phyloP scores from a whole-genome alignment of 768 basidiomycete genomes.

The Pisolithus sp. region DNA sequence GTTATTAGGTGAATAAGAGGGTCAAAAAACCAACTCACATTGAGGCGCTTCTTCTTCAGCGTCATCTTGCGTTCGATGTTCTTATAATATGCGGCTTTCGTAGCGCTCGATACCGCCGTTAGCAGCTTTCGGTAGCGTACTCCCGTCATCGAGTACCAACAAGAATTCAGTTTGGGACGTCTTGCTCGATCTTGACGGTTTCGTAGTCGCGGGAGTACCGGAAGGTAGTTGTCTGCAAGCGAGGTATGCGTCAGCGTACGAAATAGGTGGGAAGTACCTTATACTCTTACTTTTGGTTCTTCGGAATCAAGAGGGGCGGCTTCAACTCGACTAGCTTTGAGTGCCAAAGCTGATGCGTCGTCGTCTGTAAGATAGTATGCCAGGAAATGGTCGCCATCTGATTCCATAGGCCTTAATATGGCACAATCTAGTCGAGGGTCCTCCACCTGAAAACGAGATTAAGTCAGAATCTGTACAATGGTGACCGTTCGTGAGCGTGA shows the following conservation, averaged over 20 bases:
- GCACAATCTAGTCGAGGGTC: constrained; percentile 83
- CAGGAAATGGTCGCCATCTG: constrained; percentile 83
- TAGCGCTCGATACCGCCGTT: constrained; percentile 32
- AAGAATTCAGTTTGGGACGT: constrained; percentile 81
- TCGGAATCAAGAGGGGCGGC: constrained; percentile 40
- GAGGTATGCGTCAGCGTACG: background rate
- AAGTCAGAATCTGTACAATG: background rate
- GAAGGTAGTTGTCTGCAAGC: constrained; percentile 57
- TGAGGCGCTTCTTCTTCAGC: constrained; percentile 76
- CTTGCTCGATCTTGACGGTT: constrained; percentile 80
- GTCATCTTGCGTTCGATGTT: constrained; percentile 85
- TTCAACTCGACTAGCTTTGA: constrained; percentile 51
- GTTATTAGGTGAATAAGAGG: background rate
- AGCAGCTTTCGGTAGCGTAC: constrained; percentile 30
- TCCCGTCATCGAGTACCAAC: constrained; percentile 64
- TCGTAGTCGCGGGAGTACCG: constrained; percentile 81
- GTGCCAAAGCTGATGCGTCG: constrained; percentile 60
- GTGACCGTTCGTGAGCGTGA: background rate
- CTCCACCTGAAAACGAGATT: constrained; percentile 40
- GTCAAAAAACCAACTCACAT: constrained; percentile 43
- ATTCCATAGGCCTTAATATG: constrained; percentile 80
- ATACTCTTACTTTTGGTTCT: constrained; percentile 47
- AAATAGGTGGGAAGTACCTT: background rate
- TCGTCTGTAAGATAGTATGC: constrained; percentile 78
- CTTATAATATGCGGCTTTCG: constrained; percentile 81